A percentile compares a stretch with the other conserved stretches of the same genome.
These are phyloP conservation scores for Yamadazyma ubonensis DNA, from an alignment of 805 yeast species.

Conservation along the genomic window DNA sequence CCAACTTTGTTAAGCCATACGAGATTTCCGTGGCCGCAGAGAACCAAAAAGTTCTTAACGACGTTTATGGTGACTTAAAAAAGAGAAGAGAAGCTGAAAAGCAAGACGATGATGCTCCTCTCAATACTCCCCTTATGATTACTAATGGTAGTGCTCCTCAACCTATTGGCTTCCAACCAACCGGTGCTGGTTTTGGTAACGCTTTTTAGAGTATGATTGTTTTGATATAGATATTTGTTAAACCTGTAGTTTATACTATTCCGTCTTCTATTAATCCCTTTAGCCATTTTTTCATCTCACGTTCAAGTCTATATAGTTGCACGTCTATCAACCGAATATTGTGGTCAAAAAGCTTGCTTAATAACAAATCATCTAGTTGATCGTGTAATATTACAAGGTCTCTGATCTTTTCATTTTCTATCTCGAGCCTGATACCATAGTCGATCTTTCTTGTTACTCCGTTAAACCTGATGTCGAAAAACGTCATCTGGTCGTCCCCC, in stretches of 20 bases:
- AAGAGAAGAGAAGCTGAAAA: constrained; percentile 62
- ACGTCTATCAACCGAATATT: constrained; percentile 5
- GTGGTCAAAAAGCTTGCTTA: neutral
- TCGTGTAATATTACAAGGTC: neutral
- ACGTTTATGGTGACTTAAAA: constrained; percentile 67
- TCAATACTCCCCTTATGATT: constrained; percentile 73
- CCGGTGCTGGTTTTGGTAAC: constrained; percentile 72
- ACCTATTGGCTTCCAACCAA: constrained; percentile 61
- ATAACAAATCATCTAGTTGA: neutral
- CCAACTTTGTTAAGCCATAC: constrained; percentile 88
- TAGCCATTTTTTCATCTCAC: constrained; percentile 2
- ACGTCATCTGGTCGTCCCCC: constrained; percentile 4
- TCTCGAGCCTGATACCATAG: neutral
- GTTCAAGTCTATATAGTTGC: neutral
- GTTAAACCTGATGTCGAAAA: constrained; percentile 2
- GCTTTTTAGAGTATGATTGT: constrained; percentile 10
- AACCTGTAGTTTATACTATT: no score
- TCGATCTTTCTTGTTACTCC: neutral
- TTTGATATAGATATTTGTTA: no score
- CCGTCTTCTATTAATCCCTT: constrained; percentile 1
- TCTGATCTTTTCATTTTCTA: neutral
- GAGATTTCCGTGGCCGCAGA: constrained; percentile 82
- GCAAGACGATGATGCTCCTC: constrained; percentile 44
- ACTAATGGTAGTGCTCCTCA: constrained; percentile 60
- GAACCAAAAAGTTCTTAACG: constrained; percentile 64